phyloP scores from a whole-genome alignment of 2,329 filamentous ascomycete genomes.

The Pseudopyricularia javanii region DNA sequence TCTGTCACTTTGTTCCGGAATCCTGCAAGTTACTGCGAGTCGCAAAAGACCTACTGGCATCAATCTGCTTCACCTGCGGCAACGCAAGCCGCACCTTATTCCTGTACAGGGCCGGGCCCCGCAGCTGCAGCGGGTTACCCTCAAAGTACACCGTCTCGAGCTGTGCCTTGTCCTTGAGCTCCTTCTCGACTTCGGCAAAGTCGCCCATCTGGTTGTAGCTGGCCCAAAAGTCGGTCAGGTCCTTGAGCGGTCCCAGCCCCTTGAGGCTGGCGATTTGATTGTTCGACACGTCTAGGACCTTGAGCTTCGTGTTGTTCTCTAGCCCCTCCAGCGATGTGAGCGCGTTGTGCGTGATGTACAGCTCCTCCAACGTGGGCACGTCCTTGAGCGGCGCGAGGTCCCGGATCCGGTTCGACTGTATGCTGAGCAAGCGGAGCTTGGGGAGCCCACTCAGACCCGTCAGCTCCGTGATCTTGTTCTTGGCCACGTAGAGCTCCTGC shows the following conservation, averaged over 20 bases:
- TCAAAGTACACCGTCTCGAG: slow-evolving; percentile 93
- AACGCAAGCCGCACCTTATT: slow-evolving; percentile 86
- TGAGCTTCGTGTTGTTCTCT: slow-evolving; percentile 52
- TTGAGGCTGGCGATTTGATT: slow-evolving; percentile 69
- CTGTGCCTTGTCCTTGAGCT: slow-evolving; percentile 65
- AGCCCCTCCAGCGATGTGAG: slow-evolving; percentile 67
- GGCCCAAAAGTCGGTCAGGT: slow-evolving; percentile 88
- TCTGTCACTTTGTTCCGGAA: neutral
- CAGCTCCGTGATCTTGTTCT: slow-evolving; percentile 89
- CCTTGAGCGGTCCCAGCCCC: slow-evolving; percentile 54
- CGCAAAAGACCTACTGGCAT: slow-evolving; percentile 67
- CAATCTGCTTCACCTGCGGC: slow-evolving; percentile 84
- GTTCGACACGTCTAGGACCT: slow-evolving; percentile 77
- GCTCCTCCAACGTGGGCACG: slow-evolving; percentile 69
- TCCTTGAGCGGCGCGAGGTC: slow-evolving; percentile 64
- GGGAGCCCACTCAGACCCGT: slow-evolving; percentile 62
- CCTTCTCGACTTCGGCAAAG: slow-evolving; percentile 69
- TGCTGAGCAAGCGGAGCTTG: slow-evolving; percentile 77
- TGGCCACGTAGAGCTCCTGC: slow-evolving; percentile 88
- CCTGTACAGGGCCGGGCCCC: slow-evolving; percentile 71
- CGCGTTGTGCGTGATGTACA: slow-evolving; percentile 94
- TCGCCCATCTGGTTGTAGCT: slow-evolving; percentile 74
- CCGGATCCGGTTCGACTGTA: slow-evolving; percentile 88
- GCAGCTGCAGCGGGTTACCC: slow-evolving; percentile 77
- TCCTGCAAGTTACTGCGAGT: too few species aligned